Conservation (phyloP, 352 stramenopile species). For the Phytophthora pinifolia region DNA sequence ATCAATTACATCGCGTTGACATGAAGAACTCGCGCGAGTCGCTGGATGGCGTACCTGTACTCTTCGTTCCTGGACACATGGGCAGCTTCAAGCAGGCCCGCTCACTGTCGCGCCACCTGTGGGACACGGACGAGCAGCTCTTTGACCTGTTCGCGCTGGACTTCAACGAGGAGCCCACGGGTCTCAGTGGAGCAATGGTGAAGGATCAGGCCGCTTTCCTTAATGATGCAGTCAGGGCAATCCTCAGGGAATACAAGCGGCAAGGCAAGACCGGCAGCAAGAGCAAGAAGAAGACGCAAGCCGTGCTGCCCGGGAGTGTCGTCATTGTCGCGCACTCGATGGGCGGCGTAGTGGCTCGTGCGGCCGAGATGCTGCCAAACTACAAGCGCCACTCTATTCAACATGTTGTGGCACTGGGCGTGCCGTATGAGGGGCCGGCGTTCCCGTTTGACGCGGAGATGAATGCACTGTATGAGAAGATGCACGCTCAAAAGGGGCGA, state of each 20-base stretch:
- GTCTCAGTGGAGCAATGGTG: conserved; percentile 67
- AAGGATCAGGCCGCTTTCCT: conserved; percentile 70
- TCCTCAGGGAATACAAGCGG: conserved; percentile 75
- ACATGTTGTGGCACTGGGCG: conserved; percentile 72
- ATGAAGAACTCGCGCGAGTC: conserved; percentile 51
- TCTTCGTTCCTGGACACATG: conserved; percentile 83
- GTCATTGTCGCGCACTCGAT: conserved; percentile 86
- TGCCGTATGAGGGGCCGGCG: conserved; percentile 52
- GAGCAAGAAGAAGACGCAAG: conserved; percentile 11
- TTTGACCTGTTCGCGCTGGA: conserved; percentile 86
- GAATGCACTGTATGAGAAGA: conserved; percentile 58
- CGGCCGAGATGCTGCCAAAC: conserved; percentile 69
- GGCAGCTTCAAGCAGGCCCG: conserved; percentile 87
- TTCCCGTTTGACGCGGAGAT: conserved; percentile 74
- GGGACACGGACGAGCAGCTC: conserved; percentile 47
- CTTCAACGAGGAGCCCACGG: conserved; percentile 74
- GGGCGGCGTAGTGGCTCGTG: conserved; percentile 72
- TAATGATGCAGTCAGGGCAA: conserved; percentile 70
- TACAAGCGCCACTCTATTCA: conserved; percentile 74
- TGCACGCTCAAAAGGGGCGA: conserved; percentile 24
- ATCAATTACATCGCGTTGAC: conserved; percentile 65
- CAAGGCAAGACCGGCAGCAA: conserved; percentile 30
- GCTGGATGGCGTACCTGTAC: conserved; percentile 68
- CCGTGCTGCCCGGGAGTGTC: conserved; percentile 48
- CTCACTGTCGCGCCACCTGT: conserved; percentile 73